These are phyloP conservation scores for Citrus sinensis DNA, from an alignment of 345 rosid genomes.

Conservation along the genomic window DNA sequence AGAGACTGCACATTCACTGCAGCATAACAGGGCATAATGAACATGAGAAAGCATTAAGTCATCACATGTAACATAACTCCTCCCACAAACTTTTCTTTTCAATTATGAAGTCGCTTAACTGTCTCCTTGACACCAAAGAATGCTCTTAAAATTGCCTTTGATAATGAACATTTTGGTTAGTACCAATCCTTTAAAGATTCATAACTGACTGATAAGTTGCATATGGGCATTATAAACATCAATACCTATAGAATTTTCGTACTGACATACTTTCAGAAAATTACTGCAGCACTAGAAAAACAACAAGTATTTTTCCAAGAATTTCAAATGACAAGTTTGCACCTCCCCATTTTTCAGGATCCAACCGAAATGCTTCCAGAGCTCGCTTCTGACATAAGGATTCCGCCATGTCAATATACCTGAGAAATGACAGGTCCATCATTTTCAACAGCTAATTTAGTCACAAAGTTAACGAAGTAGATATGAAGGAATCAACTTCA, in stretches of 20 bases:
- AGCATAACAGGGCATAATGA: constrained; percentile 20
- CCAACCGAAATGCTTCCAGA: constrained; percentile 88
- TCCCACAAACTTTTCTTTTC: constrained; percentile 1
- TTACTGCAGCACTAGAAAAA: not conserved
- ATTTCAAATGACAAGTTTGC: constrained; percentile 2
- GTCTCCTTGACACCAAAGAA: not conserved
- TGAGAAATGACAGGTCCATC: constrained; percentile 30
- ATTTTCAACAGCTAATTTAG: constrained; percentile 5
- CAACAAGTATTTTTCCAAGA: not conserved
- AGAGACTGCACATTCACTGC: constrained; percentile 96
- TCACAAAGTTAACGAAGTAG: not conserved
- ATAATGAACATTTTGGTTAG: not conserved
- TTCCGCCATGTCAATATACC: constrained; percentile 99
- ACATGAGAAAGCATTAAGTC: constrained; percentile 4
- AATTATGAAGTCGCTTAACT: not conserved
- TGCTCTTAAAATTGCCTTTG: not conserved
- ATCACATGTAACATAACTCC: constrained; percentile 9
- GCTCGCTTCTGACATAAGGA: constrained; percentile 94
- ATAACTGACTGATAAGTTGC: not conserved
- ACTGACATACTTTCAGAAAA: not conserved
- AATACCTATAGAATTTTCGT: not conserved
- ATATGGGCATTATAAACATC: not conserved
- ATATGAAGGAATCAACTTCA: not conserved
- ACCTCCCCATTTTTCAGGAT: constrained; percentile 99
- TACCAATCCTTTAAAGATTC: not conserved